phyloP scores from a whole-genome alignment of 139 green algal species.

The Picochlorum sp. region DNA sequence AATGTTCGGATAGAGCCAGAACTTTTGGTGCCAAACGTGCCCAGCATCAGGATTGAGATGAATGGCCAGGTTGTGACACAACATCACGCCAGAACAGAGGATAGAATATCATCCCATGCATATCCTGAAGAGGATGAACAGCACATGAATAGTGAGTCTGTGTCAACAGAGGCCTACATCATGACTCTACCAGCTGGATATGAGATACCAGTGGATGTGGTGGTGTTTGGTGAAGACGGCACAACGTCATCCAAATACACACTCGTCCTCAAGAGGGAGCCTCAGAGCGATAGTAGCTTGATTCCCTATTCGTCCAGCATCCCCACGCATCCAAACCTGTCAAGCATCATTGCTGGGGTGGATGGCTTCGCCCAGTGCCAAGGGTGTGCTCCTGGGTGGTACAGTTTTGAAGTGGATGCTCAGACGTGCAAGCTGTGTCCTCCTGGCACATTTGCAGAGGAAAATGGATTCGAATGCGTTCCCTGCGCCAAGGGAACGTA shows the following conservation, averaged over 20 bases:
- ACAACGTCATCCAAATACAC: constrained; percentile 40
- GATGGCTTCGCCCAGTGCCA: constrained; percentile 22
- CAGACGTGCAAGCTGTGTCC: constrained; percentile 33
- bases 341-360: neutral
- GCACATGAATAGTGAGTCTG: constrained; percentile 8
- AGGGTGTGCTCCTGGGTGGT: constrained; percentile 37
- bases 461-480: constrained; percentile 17
- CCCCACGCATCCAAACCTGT: neutral
- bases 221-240: constrained; percentile 45
- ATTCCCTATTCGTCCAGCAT: neutral
- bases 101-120: too few relatives aligned
- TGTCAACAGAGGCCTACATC: constrained; percentile 32
- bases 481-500: constrained; percentile 35
- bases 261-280: constrained; percentile 7
- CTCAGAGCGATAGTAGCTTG: neutral
- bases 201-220: constrained; percentile 20
- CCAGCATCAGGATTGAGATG: too few relatives aligned
- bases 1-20: too few relatives aligned
- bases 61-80: too few relatives aligned
- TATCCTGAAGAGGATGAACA: neutral
- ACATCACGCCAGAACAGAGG: too few relatives aligned
- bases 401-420: constrained; percentile 22
- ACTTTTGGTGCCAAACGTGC: too few relatives aligned
- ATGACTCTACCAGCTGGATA: constrained; percentile 28
- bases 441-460: constrained; percentile 26